Conservation (phyloP, 148 eudicot genomes). For the Dysphania ambrosioides region DNA sequence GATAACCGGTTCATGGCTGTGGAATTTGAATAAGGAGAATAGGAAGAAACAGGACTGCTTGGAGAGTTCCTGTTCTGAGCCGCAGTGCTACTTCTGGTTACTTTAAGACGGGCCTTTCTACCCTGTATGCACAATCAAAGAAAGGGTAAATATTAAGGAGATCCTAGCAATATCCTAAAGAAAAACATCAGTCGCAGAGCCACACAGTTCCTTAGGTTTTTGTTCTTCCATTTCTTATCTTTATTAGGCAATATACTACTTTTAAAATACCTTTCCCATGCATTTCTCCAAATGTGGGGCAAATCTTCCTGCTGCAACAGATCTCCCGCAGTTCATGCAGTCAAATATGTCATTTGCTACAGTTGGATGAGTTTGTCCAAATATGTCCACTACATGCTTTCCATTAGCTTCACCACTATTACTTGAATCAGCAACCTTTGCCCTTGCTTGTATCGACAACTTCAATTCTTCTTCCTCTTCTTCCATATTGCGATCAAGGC, state of each 20-base stretch:
- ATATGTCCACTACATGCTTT: conserved; percentile 85
- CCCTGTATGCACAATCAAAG: conserved; percentile 47
- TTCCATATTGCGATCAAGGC: conserved; percentile 83
- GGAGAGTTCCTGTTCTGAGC: conserved; percentile 62
- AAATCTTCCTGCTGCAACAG: conserved; percentile 85
- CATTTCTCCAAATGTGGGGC: conserved; percentile 99
- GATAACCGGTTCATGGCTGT: conserved; percentile 42
- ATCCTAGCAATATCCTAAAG: not conserved
- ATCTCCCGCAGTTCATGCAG: conserved; percentile 93
- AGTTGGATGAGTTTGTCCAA: conserved; percentile 95
- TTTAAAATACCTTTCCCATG: conserved; percentile 85
- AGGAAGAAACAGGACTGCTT: conserved; percentile 43
- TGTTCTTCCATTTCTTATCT: not conserved
- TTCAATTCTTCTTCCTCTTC: conserved; percentile 84
- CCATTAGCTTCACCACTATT: conserved; percentile 61
- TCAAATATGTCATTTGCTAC: conserved; percentile 77
- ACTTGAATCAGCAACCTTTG: conserved; percentile 71
- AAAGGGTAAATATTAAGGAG: not conserved
- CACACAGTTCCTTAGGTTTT: not conserved
- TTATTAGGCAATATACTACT: not conserved
- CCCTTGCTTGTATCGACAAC: conserved; percentile 84
- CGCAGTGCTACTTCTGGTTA: conserved; percentile 84
- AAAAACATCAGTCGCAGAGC: not conserved
- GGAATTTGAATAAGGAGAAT: conserved; percentile 53
- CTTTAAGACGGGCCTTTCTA: conserved; percentile 84